Conservation (phyloP, 2,329 filamentous ascomycete species). For the Penicillium sumatraense region DNA sequence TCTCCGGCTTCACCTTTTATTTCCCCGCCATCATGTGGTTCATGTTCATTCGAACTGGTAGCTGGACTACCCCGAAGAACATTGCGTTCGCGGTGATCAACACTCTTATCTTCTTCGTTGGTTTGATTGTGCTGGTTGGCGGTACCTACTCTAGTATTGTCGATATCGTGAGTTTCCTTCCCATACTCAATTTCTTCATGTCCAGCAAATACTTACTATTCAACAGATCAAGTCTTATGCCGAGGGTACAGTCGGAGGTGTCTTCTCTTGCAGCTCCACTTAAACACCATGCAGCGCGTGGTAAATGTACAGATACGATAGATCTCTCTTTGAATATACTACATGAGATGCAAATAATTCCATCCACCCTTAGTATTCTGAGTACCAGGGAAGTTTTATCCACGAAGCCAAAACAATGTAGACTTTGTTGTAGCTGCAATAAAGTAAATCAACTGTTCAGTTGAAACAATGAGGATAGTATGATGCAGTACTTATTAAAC, state of each 20-base stretch:
- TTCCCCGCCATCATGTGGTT: slow-evolving; percentile 52
- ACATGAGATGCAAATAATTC: not conserved
- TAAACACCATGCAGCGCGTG: slow-evolving; percentile 2
- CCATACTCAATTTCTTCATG: not conserved
- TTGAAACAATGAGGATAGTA: too few relatives aligned
- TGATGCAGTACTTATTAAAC: too few relatives aligned
- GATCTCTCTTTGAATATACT: not conserved
- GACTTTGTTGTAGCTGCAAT: too few relatives aligned
- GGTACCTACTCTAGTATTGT: slow-evolving; percentile 72
- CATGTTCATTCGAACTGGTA: slow-evolving; percentile 30
- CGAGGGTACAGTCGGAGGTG: not conserved
- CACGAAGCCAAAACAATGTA: too few relatives aligned
- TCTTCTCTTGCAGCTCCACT: not conserved
- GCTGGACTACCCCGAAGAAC: slow-evolving; percentile 41
- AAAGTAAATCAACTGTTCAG: too few relatives aligned
- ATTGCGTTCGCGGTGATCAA: slow-evolving; percentile 65
- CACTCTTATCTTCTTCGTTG: slow-evolving; percentile 69
- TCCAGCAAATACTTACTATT: not conserved
- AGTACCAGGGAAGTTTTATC: too few relatives aligned
- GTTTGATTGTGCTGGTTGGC: slow-evolving; percentile 73
- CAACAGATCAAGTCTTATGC: slow-evolving; percentile 3
- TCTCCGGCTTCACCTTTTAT: slow-evolving; percentile 87
- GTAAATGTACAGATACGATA: not conserved
- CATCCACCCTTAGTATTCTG: not conserved
- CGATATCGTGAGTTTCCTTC: slow-evolving; percentile 34